A percentile compares a stretch with the other conserved stretches of the same genome.
These are phyloP conservation scores for Aphanomyces invadans DNA, from an alignment of 352 stramenopile genomes.

Conservation along the genomic window DNA sequence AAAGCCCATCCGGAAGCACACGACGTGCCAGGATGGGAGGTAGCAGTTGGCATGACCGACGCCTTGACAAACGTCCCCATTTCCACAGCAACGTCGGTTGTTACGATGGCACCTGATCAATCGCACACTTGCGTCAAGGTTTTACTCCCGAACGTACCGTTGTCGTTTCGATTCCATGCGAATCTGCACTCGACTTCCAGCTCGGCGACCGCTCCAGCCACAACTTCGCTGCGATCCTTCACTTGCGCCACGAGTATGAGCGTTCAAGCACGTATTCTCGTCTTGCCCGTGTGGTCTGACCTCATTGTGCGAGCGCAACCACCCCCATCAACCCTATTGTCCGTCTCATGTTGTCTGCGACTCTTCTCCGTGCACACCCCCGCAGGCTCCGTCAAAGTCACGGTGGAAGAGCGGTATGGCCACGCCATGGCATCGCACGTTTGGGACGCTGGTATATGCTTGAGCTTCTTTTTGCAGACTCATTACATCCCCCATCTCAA, in stretches of 20 bases:
- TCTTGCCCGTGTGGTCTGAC: neutral
- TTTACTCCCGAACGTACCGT: neutral
- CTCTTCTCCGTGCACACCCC: neutral
- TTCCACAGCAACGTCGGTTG: neutral
- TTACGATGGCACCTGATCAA: neutral
- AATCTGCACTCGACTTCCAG: neutral
- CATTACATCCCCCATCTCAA: neutral
- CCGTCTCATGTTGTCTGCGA: neutral
- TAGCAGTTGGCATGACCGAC: neutral
- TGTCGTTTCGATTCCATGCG: conserved; percentile 1
- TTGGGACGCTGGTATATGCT: conserved; percentile 56
- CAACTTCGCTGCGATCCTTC: neutral
- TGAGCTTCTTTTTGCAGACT: conserved; percentile 26
- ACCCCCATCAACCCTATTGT: neutral
- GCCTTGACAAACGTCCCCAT: neutral
- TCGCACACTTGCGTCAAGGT: neutral
- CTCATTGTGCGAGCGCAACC: neutral
- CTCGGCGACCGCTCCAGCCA: neutral
- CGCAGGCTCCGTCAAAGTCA: neutral
- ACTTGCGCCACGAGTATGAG: neutral
- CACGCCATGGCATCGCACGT: conserved; percentile 56
- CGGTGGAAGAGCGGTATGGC: conserved; percentile 50
- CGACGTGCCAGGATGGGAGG: neutral
- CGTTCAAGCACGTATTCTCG: neutral
- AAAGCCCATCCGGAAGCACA: neutral